Base-by-base conservation (phyloP, 768 basidiomycete species). In the Boletus tomentosulus region DNA sequence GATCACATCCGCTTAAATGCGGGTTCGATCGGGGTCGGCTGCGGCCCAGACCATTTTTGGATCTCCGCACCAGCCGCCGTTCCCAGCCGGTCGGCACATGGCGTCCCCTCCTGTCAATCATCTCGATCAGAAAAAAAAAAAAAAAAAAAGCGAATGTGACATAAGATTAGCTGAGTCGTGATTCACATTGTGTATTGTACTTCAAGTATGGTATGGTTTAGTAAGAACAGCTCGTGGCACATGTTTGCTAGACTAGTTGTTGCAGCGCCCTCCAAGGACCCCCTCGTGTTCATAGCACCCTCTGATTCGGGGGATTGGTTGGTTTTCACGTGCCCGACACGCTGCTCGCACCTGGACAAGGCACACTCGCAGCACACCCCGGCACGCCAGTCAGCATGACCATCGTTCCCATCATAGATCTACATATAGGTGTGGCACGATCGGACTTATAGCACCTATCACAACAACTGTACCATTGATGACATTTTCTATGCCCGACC, bases 11-110 rank as follows among this genome's bases (percentile, higher is more conserved):
- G 62, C 61, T 67, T 67, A 63, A 65, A 69, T 66, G 54, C 64
- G 70, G 68, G 66, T 65, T 63, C 70, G 69, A 70, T 70, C 69
- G 68, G 66, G 67, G 64, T 72, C 69, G 67, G 70, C 59, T 62
- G 66, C 67, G 59, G 70, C 61, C 68, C 66, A 70, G 68, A 71
- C 64, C 70, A 1, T 50, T 57, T 71, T 65, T 67, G 38, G 57
- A 66, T 66, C 70, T 70, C 70, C 70, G 70, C 68, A 68, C 50
- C 43, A 60, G 59, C 69, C 59, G 62, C 58, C 56, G 49, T 48
- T 60, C 57, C 57, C 62, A 62, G 58, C 58, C 38, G 24, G 51
- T 54, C 58, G 55, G 53, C 60, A 50, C 37, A 51, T 43, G 51
- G 43, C 34, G 13, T 3, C 33, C 30, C 41, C 55, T 46, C 56